Percentiles rank a stretch among this genome's conserved stretches.
Conservation (phyloP, 345 rosid species). For the Capsella bursapastoris region DNA sequence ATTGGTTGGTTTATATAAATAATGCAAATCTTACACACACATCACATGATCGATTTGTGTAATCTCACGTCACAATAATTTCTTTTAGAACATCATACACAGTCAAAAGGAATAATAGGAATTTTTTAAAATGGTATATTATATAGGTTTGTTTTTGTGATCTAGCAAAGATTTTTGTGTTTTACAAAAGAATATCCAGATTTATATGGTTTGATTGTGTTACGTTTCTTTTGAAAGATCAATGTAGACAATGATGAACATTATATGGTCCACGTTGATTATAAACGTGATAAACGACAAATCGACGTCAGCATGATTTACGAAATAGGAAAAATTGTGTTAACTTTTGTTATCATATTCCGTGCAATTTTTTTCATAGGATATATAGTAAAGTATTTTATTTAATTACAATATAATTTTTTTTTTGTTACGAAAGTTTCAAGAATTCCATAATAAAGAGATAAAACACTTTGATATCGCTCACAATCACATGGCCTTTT, state of each 20-base stretch:
- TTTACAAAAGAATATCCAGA: neutral
- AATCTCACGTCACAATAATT: constrained; percentile 25
- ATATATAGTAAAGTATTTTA: neutral
- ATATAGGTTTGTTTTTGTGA: constrained; percentile 20
- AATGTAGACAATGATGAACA: constrained; percentile 14
- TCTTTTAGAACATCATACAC: constrained; percentile 9
- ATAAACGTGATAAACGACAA: constrained; percentile 30
- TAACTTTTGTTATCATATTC: constrained; percentile 42
- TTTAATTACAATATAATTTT: no score
- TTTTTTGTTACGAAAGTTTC: neutral
- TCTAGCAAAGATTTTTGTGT: constrained; percentile 33
- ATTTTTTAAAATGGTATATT: neutral
- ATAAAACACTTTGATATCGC: constrained; percentile 21
- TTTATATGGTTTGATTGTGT: neutral
- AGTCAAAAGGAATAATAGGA: constrained; percentile 6
- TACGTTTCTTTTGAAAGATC: constrained; percentile 1
- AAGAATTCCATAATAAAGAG: constrained; percentile 36
- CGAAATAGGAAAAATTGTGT: constrained; percentile 8
- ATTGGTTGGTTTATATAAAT: neutral
- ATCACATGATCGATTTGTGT: constrained; percentile 36
- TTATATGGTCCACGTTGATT: constrained; percentile 39
- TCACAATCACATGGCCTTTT: constrained; percentile 57
- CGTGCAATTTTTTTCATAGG: constrained; percentile 29
- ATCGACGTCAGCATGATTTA: constrained; percentile 31
- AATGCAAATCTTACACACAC: constrained; percentile 24